Percentiles rank a stretch among this genome's conserved stretches.
Conservation (phyloP, 1,284 basidiomycete species). For the Xerocomus minutiporus region DNA sequence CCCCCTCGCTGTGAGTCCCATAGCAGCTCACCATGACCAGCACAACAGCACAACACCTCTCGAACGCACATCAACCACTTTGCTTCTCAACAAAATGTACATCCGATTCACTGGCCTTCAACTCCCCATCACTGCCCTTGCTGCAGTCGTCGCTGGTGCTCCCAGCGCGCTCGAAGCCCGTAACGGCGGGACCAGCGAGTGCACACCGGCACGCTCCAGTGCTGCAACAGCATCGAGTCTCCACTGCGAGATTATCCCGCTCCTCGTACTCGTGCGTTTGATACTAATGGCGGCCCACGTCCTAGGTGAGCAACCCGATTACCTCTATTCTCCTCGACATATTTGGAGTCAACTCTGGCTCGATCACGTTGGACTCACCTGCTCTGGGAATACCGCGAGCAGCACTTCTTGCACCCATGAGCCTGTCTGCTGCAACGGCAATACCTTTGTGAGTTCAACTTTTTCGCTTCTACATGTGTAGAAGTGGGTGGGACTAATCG, state of each 20-base stretch:
- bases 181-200: neutral
- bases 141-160: neutral
- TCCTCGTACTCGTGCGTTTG: neutral
- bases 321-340: neutral
- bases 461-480: too few species aligned
- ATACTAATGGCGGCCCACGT: neutral
- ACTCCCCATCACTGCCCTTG: neutral
- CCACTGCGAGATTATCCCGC: neutral
- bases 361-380: neutral
- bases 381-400: neutral
- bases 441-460: constrained; percentile 4
- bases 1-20: neutral
- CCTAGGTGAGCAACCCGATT: neutral
- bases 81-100: constrained; percentile 1
- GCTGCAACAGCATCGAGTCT: constrained; percentile 4
- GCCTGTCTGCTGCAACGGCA: constrained; percentile 14
- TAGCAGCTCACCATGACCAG: neutral
- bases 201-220: constrained; percentile 1
- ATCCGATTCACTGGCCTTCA: constrained; percentile 1
- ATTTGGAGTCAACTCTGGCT: neutral
- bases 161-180: neutral
- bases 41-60: neutral
- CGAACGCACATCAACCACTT: neutral
- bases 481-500: neutral
- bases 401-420: constrained; percentile 4